A percentile compares a stretch with the other conserved stretches of the same genome.
phyloP scores from a whole-genome alignment of 495 filamentous ascomycete genomes.

The Opeltia flavorubescens region DNA sequence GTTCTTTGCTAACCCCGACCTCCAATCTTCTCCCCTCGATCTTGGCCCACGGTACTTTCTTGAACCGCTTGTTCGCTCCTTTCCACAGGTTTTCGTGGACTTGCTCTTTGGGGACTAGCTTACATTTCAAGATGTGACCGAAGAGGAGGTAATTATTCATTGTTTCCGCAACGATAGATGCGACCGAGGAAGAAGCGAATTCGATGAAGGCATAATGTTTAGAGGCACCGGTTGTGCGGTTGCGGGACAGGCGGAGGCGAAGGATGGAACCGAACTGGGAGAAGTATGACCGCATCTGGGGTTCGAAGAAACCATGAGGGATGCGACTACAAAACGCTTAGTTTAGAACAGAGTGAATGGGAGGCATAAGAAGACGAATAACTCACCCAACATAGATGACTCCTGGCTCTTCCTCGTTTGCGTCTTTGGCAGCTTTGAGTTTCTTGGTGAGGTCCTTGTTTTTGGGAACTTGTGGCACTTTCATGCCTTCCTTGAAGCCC shows the following conservation, averaged over 20 bases:
- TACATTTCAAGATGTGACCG: slow-evolving; percentile 79
- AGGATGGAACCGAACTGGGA: slow-evolving; percentile 83
- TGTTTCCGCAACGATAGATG: slow-evolving; percentile 76
- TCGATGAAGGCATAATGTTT: slow-evolving; percentile 93
- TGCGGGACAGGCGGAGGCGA: slow-evolving; percentile 74
- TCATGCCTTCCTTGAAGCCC: slow-evolving; percentile 39
- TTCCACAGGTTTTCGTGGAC: slow-evolving; percentile 72
- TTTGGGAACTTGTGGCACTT: slow-evolving; percentile 44
- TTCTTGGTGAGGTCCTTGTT: slow-evolving; percentile 44
- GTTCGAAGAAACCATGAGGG: slow-evolving; percentile 92
- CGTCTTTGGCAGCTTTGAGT: slow-evolving; percentile 24
- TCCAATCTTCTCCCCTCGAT: slow-evolving; percentile 62
- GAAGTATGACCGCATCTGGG: slow-evolving; percentile 88
- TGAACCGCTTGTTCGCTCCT: slow-evolving; percentile 78
- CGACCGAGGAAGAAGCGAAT: slow-evolving; percentile 63
- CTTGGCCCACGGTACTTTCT: slow-evolving; percentile 70
- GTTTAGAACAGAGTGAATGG: background rate
- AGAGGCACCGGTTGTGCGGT: slow-evolving; percentile 70
- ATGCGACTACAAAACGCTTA: slow-evolving; percentile 40
- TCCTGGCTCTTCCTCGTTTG: slow-evolving; percentile 42
- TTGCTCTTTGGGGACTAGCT: slow-evolving; percentile 57
- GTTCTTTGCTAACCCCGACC: slow-evolving; percentile 50
- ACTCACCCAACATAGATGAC: slow-evolving; percentile 59
- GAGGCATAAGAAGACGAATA: background rate
- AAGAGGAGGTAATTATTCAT: slow-evolving; percentile 98